phyloP scores from a whole-genome alignment of 2,329 filamentous ascomycete species.

The Allantophomopsis cytisporea region DNA sequence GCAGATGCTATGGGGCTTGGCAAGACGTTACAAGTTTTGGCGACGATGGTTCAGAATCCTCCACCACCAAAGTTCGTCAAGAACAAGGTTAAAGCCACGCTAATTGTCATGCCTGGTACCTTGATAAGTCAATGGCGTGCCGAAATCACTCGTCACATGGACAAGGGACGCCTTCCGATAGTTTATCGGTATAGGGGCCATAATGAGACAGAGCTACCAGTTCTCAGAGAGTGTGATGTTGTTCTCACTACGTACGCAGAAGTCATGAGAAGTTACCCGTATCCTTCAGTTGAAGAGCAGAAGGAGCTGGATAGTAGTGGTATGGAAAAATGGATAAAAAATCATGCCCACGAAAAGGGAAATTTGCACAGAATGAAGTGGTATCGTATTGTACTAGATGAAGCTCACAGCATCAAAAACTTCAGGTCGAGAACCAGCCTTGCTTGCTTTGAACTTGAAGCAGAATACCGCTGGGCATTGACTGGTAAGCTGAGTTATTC shows the following conservation, averaged over 20 bases:
- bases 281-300: slow-evolving; percentile 87
- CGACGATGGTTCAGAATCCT: slow-evolving; percentile 22
- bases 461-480: slow-evolving; percentile 17
- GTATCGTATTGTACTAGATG: slow-evolving; percentile 40
- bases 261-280: slow-evolving; percentile 51
- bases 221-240: slow-evolving; percentile 13
- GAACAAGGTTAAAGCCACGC: slow-evolving; percentile 10
- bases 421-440: slow-evolving; percentile 22
- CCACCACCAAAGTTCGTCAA: slow-evolving; percentile 22
- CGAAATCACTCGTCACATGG: slow-evolving; percentile 12
- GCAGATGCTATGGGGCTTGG: slow-evolving; percentile 52
- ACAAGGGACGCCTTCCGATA: slow-evolving; percentile 7
- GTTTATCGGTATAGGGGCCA: slow-evolving; percentile 11
- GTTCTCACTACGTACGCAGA: slow-evolving; percentile 14
- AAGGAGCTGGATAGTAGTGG: slow-evolving; percentile 51
- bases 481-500: slow-evolving; percentile 17
- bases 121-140: slow-evolving; percentile 15
- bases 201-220: not conserved
- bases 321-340: slow-evolving; percentile 18
- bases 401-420: slow-evolving; percentile 43
- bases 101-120: slow-evolving; percentile 15
- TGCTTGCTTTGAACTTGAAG: slow-evolving; percentile 24
- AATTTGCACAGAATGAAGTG: slow-evolving; percentile 25
- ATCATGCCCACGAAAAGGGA: slow-evolving; percentile 19
- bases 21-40: slow-evolving; percentile 40